Percentiles rank a stretch among this genome's conserved stretches.
phyloP scores from a whole-genome alignment of 1,284 basidiomycete species.

The Cystobasidiaceae sp. region DNA sequence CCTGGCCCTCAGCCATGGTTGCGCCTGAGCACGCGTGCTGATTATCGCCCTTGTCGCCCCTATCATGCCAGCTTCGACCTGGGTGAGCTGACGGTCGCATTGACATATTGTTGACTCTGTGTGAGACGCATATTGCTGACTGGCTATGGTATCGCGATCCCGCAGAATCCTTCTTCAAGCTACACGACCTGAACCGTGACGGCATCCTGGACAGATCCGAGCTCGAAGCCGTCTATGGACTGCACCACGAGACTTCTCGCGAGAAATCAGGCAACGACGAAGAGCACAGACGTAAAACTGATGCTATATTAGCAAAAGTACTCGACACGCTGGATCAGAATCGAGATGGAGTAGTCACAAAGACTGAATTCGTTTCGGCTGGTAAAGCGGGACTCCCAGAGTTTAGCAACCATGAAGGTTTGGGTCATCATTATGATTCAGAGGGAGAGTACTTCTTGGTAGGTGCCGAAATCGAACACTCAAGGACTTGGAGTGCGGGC shows the following conservation, averaged over 20 bases:
- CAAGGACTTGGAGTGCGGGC: too few relatives aligned
- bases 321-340: slow-evolving; percentile 70
- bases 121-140: not conserved
- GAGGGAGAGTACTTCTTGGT: slow-evolving; percentile 52
- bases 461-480: not conserved
- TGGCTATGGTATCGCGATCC: not conserved
- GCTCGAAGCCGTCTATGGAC: slow-evolving; percentile 58
- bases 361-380: slow-evolving; percentile 72
- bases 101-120: not conserved
- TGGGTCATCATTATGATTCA: slow-evolving; percentile 85
- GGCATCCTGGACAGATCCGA: slow-evolving; percentile 48
- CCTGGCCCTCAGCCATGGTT: not conserved
- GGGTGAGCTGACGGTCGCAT: not conserved
- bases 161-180: slow-evolving; percentile 42
- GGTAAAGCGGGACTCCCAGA: slow-evolving; percentile 73
- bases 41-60: not conserved
- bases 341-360: slow-evolving; percentile 68
- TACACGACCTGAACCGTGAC: slow-evolving; percentile 49
- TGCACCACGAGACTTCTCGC: slow-evolving; percentile 89
- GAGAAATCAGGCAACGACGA: slow-evolving; percentile 74
- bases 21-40: not conserved
- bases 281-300: slow-evolving; percentile 77
- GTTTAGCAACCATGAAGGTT: slow-evolving; percentile 60
- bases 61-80: slow-evolving; percentile 3
- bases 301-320: slow-evolving; percentile 71